Base-by-base conservation (phyloP, 1,139 yeast species). In the Arxiozyma slooffiae region DNA sequence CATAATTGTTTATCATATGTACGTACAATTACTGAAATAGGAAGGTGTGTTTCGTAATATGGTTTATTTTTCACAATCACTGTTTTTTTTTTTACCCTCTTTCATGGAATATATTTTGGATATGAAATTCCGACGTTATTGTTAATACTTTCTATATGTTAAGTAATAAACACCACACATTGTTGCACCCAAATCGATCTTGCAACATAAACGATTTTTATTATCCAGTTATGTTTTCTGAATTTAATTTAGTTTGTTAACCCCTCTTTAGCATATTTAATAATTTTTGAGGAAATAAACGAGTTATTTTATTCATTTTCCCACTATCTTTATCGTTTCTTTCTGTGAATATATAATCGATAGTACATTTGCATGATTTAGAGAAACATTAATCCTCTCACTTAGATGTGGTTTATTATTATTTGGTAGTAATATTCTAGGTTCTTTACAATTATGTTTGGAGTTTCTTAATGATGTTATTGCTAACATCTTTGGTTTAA, bases 71-170 rank as follows among this genome's bases (percentile, higher is more conserved):
- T n/a, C n/a, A n/a, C n/a, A n/a, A n/a, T n/a, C n/a, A n/a, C n/a
- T 11, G 14, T 30, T 30, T 14, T 30, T 11, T 14, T 30, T 2
- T 3, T 8, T n/a, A 17, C 37, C 26, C 26, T 50, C 56, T 2
- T n/a, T 66, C 67, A 49, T 64, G 68, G 3, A 66, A 61, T 14
- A 64, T 63, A 54, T 64, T 67, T 48, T 61, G 66, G 50, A 64
- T 30, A 14, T 42, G 45, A 26, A 42, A 42, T 1, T 38, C 38
- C 7, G 14, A n/a, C n/a, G n/a, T n/a, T n/a, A n/a, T n/a, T n/a
- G n/a, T n/a, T n/a, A n/a, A n/a, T n/a, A n/a, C n/a, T n/a, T n/a
- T n/a, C n/a, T n/a, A n/a, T n/a, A n/a, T n/a, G n/a, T n/a, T n/a
- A n/a, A n/a, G n/a, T n/a, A n/a, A n/a, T n/a, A n/a, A n/a, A n/a